These are phyloP conservation scores for Rhodotorula sp. DNA, from an alignment of 1,284 basidiomycete species.

Conservation along the genomic window DNA sequence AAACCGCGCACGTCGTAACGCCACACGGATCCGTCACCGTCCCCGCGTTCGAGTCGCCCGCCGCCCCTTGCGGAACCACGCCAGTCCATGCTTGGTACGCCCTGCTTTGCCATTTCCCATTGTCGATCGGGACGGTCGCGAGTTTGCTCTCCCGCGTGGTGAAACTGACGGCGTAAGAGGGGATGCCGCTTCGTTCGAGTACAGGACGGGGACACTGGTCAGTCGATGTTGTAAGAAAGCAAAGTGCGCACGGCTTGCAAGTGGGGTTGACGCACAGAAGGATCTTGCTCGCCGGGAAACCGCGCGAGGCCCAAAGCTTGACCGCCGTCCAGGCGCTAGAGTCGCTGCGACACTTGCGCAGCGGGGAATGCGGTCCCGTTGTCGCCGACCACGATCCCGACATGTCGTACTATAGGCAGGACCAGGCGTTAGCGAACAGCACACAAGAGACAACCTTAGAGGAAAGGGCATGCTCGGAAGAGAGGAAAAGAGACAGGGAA, in stretches of 20 bases:
- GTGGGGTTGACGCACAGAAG: background rate
- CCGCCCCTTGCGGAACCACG: slow-evolving; percentile 18
- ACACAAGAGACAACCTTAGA: background rate
- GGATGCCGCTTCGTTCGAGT: slow-evolving; percentile 18
- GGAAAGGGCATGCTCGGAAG: background rate
- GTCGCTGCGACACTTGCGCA: slow-evolving; percentile 30
- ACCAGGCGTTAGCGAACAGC: too few relatives aligned
- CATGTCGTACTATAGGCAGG: too few relatives aligned
- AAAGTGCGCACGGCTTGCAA: too few relatives aligned
- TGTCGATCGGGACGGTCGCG: background rate
- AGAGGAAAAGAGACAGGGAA: too few relatives aligned
- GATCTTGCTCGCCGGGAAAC: slow-evolving; percentile 26
- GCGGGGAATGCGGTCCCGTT: slow-evolving; percentile 34
- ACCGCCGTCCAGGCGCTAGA: slow-evolving; percentile 17
- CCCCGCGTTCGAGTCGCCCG: slow-evolving; percentile 23
- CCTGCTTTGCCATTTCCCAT: slow-evolving; percentile 9
- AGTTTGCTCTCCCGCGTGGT: slow-evolving; percentile 29
- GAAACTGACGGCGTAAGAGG: slow-evolving; percentile 36
- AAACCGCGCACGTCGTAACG: background rate
- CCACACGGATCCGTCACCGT: slow-evolving; percentile 27
- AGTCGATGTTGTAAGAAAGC: too few relatives aligned
- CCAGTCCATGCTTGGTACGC: slow-evolving; percentile 28
- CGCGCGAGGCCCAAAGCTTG: slow-evolving; percentile 23
- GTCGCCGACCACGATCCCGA: slow-evolving; percentile 23
- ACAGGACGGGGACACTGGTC: too few relatives aligned